These are phyloP conservation scores for Globisporangium sylvaticum DNA, from an alignment of 352 stramenopile species.

Conservation along the genomic window DNA sequence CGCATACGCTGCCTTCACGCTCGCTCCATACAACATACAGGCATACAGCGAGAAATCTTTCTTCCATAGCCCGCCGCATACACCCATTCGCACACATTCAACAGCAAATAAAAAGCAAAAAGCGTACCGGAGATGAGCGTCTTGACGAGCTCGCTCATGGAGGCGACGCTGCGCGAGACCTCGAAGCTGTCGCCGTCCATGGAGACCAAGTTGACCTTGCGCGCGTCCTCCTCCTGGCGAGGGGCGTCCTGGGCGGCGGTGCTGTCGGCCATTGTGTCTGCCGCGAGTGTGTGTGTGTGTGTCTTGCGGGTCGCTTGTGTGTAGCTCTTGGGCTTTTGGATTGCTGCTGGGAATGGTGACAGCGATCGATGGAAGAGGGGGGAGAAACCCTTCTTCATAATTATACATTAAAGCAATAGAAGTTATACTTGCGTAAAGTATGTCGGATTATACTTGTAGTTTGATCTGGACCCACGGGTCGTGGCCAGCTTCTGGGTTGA, in stretches of 20 bases:
- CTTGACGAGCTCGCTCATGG: constrained; percentile 98
- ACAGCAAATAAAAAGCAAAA: background rate
- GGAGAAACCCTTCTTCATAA: background rate
- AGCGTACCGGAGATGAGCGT: constrained; percentile 93
- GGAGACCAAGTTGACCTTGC: constrained; percentile 83
- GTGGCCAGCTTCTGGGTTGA: no score
- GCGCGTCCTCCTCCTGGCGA: constrained; percentile 67
- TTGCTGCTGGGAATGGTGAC: background rate
- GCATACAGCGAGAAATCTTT: background rate
- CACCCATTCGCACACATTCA: background rate
- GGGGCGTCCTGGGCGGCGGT: constrained; percentile 37
- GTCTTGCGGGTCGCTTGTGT: background rate
- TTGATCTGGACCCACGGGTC: no score
- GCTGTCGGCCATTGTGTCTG: constrained; percentile 54
- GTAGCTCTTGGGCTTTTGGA: constrained; percentile 1
- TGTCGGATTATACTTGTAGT: no score
- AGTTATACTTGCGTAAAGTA: no score
- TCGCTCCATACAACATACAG: background rate
- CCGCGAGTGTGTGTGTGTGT: background rate
- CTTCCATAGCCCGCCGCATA: background rate
- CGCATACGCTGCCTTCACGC: background rate
- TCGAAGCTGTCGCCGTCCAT: constrained; percentile 97
- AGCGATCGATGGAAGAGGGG: background rate
- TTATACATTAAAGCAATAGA: no score
- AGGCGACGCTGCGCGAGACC: constrained; percentile 90